These are phyloP conservation scores for Phytophthora tubulina DNA, from an alignment of 352 stramenopile species.

Conservation along the genomic window DNA sequence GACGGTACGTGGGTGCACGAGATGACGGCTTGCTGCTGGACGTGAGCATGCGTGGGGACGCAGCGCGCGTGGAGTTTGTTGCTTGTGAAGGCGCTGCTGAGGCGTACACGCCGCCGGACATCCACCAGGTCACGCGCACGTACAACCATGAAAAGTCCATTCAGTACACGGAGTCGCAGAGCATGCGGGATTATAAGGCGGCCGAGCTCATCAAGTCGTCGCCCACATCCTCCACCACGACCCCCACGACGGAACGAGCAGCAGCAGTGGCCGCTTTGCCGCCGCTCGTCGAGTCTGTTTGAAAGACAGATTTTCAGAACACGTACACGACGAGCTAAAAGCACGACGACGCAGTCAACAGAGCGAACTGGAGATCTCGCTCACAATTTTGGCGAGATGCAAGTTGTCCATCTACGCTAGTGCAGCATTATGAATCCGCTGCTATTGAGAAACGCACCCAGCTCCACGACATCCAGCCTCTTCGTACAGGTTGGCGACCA, in stretches of 20 bases:
- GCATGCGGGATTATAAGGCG: conserved; percentile 81
- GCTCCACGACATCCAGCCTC: conserved; percentile 14
- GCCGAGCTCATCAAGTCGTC: conserved; percentile 54
- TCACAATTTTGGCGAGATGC: not conserved
- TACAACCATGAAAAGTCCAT: conserved; percentile 80
- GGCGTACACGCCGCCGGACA: conserved; percentile 69
- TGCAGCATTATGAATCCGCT: conserved; percentile 17
- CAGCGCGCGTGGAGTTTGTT: conserved; percentile 81
- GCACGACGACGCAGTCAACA: not conserved
- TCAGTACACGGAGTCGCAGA: conserved; percentile 76
- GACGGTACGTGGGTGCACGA: conserved; percentile 81
- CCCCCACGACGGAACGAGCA: conserved; percentile 35
- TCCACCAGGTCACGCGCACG: conserved; percentile 74
- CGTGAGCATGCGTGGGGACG: conserved; percentile 89
- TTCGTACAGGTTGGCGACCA: conserved; percentile 21
- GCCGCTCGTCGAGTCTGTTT: conserved; percentile 25
- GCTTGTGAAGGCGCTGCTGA: conserved; percentile 53
- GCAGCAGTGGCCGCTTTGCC: conserved; percentile 34
- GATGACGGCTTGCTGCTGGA: conserved; percentile 81
- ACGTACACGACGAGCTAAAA: not conserved
- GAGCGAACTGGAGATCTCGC: not conserved
- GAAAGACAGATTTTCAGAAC: conserved; percentile 2
- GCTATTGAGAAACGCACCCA: not conserved
- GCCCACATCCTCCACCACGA: conserved; percentile 36
- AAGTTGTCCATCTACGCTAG: not conserved